These are phyloP conservation scores for Anisodus acutangulus DNA, from an alignment of 257 asterid genomes.

Conservation along the genomic window DNA sequence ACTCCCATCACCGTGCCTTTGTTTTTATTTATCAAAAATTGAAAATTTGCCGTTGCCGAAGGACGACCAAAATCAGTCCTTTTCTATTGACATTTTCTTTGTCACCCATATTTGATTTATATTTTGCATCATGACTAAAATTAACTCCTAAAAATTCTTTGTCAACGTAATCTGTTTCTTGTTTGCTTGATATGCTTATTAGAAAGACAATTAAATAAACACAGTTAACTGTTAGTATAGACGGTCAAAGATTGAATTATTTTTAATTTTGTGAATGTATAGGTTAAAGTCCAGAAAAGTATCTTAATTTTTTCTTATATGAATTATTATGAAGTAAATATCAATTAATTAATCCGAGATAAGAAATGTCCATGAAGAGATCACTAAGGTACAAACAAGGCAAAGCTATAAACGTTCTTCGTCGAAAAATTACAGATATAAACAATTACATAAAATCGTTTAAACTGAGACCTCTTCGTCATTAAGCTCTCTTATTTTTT, in stretches of 20 bases:
- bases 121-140: background rate
- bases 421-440: background rate
- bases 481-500: background rate
- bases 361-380: background rate
- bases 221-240: background rate
- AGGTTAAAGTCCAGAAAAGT: background rate
- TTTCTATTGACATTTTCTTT: background rate
- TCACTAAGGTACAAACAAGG: background rate
- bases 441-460: background rate
- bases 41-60: conserved; percentile 14
- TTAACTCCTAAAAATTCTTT: background rate
- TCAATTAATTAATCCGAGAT: no score
- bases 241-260: background rate
- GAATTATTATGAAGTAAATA: background rate
- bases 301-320: background rate
- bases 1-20: background rate
- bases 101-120: background rate
- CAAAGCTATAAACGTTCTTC: background rate
- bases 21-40: background rate
- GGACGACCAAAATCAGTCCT: background rate
- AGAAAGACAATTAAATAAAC: background rate
- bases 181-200: background rate
- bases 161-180: background rate
- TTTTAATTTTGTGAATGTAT: background rate
- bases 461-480: no score